Evolutionary conservation across 768 basidiomycete genomes (phyloP), one percentile per base, ranked within the genome.

Genomic region (Kwoniella europaea): DNA sequence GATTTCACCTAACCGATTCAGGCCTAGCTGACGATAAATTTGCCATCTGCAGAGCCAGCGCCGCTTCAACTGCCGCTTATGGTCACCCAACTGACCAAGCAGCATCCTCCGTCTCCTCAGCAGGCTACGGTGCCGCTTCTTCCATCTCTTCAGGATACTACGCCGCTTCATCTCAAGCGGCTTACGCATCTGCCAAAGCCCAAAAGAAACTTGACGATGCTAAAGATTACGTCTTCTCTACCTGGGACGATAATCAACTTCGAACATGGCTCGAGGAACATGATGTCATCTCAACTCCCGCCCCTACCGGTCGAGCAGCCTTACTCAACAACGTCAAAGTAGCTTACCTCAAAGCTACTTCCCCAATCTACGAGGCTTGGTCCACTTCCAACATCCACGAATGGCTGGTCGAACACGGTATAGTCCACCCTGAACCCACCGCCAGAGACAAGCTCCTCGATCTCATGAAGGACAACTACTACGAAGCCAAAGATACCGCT

Each of bases 201-300:
- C 62, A 72, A 41, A 72, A 69, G 65, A 74, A 68, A 54, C 59
- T 93, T 22, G 91, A 94, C 71, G 88, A 91, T 69, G 82, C 89
- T 41, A 92, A 90, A 81, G 94, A 98, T 82, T 95, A 94, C 75
- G 84, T 94, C 18, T 96, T 91, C 82, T 93, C 91, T 0, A 88
- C 91, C 0, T 97, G 96, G 96, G 90, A 91, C 67, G 92, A 95
- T 74, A 90, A 86, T 76, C 86, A 87, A 73, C 83, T 98, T 66
- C 69, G 90, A 61, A 83, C 78, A 0, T 97, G 90, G 84, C 88
- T 95, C 56, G 89, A 91, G 78, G 86, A 90, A 50, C 89, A 92
- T 77, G 91, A 91, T 27, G 85, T 92, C 50, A 76, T 92, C 71
- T 87, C 91, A 76, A 87, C 90, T 3, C 89, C 88, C 71, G 83